A percentile compares a stretch with the other conserved stretches of the same genome.
phyloP scores from a whole-genome alignment of 305 asterid species.

The Nicotiana rustica region DNA sequence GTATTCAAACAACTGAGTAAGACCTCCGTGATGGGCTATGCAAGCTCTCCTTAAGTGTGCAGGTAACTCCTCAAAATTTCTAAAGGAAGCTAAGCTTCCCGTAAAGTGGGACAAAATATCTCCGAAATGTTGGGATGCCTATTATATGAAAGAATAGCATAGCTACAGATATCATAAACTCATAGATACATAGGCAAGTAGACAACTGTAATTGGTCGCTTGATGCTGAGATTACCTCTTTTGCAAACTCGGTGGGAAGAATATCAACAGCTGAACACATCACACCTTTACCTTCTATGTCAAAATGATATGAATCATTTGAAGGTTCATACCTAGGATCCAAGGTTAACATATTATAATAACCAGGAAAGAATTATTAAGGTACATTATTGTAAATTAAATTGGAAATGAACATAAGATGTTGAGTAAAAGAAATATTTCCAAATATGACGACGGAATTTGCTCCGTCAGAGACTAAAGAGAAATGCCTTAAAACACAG shows the following conservation, averaged over 20 bases:
- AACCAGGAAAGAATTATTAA: conserved; percentile 10
- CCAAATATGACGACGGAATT: conserved; percentile 14
- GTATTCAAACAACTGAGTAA: conserved; percentile 78
- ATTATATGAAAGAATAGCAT: conserved; percentile 29
- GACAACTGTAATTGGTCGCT: background rate
- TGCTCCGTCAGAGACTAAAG: background rate
- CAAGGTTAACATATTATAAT: conserved; percentile 36
- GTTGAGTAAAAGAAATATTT: conserved; percentile 19
- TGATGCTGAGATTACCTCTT: conserved; percentile 64
- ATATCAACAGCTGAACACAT: conserved; percentile 92
- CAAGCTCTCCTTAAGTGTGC: conserved; percentile 80
- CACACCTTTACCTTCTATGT: conserved; percentile 86
- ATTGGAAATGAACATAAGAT: conserved; percentile 17
- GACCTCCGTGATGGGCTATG: conserved; percentile 74
- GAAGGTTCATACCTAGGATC: conserved; percentile 73
- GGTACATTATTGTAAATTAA: conserved; percentile 2
- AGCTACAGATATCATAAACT: background rate
- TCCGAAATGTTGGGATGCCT: conserved; percentile 97
- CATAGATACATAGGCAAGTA: background rate
- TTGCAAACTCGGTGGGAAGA: conserved; percentile 96
- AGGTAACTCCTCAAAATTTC: conserved; percentile 64
- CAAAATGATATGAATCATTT: conserved; percentile 70
- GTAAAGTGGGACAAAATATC: conserved; percentile 83
- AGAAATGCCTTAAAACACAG: background rate
- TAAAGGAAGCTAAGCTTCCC: conserved; percentile 73